phyloP scores from a whole-genome alignment of 176 grass and related monocot species.

The Oryza rufipogon region DNA sequence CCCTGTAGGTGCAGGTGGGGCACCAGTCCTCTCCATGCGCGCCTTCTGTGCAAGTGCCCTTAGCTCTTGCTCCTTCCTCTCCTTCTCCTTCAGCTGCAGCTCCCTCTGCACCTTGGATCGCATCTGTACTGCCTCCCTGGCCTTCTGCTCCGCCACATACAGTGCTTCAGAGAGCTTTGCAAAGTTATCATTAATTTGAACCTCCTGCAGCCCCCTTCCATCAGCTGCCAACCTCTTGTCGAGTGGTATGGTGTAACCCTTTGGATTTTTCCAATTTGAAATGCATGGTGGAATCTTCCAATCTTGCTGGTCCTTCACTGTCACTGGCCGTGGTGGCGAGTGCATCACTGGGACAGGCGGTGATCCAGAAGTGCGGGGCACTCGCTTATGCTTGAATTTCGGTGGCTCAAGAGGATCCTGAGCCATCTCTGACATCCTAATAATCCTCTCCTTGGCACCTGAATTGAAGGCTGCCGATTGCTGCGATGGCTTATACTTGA shows the following conservation, averaged over 20 bases:
- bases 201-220: conserved; percentile 89
- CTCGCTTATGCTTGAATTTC: conserved; percentile 98
- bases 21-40: conserved; percentile 87
- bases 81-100: conserved; percentile 88
- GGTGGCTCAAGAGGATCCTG: conserved; percentile 91
- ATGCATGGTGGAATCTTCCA: conserved; percentile 99
- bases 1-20: conserved; percentile 55
- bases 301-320: conserved; percentile 97
- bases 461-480: conserved; percentile 96
- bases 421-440: conserved; percentile 82
- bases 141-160: conserved; percentile 99
- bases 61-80: conserved; percentile 94
- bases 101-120: conserved; percentile 96
- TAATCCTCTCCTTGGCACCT: conserved; percentile 92
- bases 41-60: conserved; percentile 91
- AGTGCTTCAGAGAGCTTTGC: conserved; percentile 89
- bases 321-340: conserved; percentile 90
- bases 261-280: conserved; percentile 99
- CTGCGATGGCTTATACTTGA: conserved; percentile 97
- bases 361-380: conserved; percentile 74
- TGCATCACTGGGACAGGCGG: conserved; percentile 93
- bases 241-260: conserved; percentile 96
- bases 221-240: conserved; percentile 95
- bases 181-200: conserved; percentile 98
- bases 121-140: conserved; percentile 91